Evolutionary conservation across 768 basidiomycete species (phyloP), one percentile per base, ranked within the genome.

Genomic region (Leccinum incarnatum): DNA sequence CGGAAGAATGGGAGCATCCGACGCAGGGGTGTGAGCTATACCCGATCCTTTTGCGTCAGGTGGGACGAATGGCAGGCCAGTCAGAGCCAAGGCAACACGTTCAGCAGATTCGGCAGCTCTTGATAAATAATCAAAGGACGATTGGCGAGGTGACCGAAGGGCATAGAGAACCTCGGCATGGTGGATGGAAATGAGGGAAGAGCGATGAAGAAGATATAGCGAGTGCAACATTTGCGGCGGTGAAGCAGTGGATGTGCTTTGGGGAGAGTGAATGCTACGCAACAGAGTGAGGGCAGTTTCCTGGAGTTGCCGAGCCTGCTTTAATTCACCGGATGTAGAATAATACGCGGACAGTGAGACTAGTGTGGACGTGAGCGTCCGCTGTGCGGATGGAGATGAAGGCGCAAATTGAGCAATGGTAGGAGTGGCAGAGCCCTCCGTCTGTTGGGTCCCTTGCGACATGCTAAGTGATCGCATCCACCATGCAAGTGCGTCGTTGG

Each of bases 321-420:
- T 67, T 14, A 89, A 72, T 55, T 81, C 77, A 14, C 83, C 81
- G 2, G 83, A 78, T 23, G 79, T 83, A 15, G 89, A 84, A 67
- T 87, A 87, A 65, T 80, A 82, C 4, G 86, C 85, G 21, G 90
- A 92, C 23, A 88, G 69, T n/a, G 89, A 88, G 7, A 89, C 81
- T 3, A 91, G 76, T 12, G 82, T 76, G 23, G 83, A 83, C 1
- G 81, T 76, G 51, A 89, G 69, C 27, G 81, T 81, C 56, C 90
- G 80, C 66, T 91, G 89, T 23, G 79, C 81, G 48, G 78, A 75
- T 45, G 88, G 87, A 55, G 86, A 84, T 57, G 79, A 70, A 37
- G 87, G 87, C 11, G 73, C 58, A 2, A 66, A 58, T 12, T 64
- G 60, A 23, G 84, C 78, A 36, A 82, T 66, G 8, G 59, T 53